Conservation (phyloP, 805 yeast genomes). For the Jamesozyma gamospora region DNA sequence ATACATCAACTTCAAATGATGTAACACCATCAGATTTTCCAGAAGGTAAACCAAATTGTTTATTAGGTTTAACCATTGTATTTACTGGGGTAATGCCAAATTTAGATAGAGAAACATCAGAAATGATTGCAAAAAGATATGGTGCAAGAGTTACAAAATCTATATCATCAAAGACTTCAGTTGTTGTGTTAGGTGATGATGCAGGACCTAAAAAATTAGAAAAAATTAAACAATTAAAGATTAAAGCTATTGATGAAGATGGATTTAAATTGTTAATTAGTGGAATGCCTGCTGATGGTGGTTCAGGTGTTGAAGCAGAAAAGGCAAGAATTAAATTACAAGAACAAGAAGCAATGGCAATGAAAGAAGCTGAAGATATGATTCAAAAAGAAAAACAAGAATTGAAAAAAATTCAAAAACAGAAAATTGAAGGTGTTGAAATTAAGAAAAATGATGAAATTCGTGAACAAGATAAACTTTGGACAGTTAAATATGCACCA, state of each 20-base stretch:
- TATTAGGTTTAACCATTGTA: constrained; percentile 81
- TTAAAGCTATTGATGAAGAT: constrained; percentile 77
- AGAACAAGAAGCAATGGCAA: constrained; percentile 51
- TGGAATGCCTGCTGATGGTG: constrained; percentile 88
- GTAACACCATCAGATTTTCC: constrained; percentile 43
- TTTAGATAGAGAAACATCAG: constrained; percentile 66
- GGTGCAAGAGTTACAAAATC: constrained; percentile 89
- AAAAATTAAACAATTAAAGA: constrained; percentile 59
- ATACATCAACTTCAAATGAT: constrained; percentile 25
- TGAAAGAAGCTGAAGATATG: constrained; percentile 42
- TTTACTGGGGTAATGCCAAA: constrained; percentile 86
- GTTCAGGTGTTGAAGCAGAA: constrained; percentile 68
- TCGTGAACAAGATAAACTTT: constrained; percentile 48
- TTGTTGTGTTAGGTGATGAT: constrained; percentile 87
- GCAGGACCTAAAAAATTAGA: constrained; percentile 94
- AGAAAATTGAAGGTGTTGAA: constrained; percentile 19
- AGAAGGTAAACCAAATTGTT: constrained; percentile 74
- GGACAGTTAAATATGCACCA: constrained; percentile 96
- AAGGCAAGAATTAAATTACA: constrained; percentile 60
- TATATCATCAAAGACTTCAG: constrained; percentile 72
- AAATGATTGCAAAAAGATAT: constrained; percentile 65
- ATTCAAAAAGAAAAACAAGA: constrained; percentile 37
- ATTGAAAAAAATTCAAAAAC: constrained; percentile 19
- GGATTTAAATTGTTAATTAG: constrained; percentile 69
- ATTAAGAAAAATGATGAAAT: constrained; percentile 12